These are phyloP conservation scores for Mollisia scopiformis DNA, from an alignment of 2,329 filamentous ascomycete genomes.

Conservation along the genomic window DNA sequence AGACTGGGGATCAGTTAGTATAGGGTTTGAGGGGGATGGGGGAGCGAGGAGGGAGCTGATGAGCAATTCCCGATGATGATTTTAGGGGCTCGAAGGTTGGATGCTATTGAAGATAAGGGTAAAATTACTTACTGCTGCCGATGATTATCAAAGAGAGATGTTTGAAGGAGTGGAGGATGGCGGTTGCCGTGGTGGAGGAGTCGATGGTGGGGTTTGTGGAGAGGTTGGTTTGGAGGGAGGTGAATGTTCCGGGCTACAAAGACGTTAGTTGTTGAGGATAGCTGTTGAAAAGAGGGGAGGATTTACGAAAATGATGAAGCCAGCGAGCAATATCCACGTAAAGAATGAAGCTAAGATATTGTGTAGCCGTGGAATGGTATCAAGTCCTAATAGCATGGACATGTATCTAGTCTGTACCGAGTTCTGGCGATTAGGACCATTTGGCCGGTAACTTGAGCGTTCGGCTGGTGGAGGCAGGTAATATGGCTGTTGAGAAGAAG, in stretches of 20 bases:
- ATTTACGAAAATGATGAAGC: constrained; percentile 35
- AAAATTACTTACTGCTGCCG: no score
- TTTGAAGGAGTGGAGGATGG: constrained; percentile 25
- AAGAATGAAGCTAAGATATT: constrained; percentile 35
- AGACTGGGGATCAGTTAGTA: no score
- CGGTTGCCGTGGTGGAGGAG: constrained; percentile 11
- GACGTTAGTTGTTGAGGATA: no score
- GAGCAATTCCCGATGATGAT: no score
- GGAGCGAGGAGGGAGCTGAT: no score
- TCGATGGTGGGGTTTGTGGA: constrained; percentile 3
- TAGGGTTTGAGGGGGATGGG: no score
- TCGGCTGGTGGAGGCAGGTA: not conserved
- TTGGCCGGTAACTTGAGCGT: constrained; percentile 1
- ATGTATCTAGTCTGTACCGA: constrained; percentile 34
- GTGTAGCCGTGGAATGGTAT: constrained; percentile 33
- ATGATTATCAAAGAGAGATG: constrained; percentile 30
- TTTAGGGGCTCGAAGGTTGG: no score
- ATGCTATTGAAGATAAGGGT: no score
- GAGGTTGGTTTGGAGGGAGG: constrained; percentile 20
- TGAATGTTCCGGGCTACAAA: constrained; percentile 37
- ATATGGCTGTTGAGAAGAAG: constrained; percentile 1
- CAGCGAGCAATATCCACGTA: constrained; percentile 35
- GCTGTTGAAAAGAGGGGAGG: no score
- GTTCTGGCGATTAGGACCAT: constrained; percentile 18
- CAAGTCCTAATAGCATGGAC: constrained; percentile 32